phyloP scores from a whole-genome alignment of 2,329 filamentous ascomycete species.

The Myrmaecium sp. region DNA sequence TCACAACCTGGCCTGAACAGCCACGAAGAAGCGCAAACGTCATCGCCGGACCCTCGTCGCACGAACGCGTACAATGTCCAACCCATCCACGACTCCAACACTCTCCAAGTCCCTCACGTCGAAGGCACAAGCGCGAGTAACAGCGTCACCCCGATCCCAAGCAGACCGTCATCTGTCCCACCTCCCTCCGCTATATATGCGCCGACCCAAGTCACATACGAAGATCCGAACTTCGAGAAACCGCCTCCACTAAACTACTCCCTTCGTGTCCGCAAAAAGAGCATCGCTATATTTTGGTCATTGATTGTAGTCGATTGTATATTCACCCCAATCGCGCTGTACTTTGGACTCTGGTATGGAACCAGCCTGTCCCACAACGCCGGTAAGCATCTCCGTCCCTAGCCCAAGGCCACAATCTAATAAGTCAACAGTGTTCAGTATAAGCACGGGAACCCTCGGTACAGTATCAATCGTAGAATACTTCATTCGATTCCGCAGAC shows the following conservation, averaged over 20 bases:
- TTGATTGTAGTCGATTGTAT: conserved; percentile 42
- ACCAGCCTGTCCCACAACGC: conserved; percentile 33
- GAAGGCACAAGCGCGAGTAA: not conserved
- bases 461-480: conserved; percentile 38
- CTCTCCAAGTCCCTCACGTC: not conserved
- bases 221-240: conserved; percentile 21
- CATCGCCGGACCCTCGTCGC: not conserved
- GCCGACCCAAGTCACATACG: conserved; percentile 23
- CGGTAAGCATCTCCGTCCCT: conserved; percentile 6
- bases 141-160: not conserved
- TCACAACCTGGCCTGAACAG: too few relatives aligned
- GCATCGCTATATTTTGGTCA: conserved; percentile 41
- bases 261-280: conserved; percentile 34
- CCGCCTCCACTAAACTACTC: conserved; percentile 40
- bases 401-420: not conserved
- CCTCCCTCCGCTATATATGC: conserved; percentile 17
- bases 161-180: conserved; percentile 10
- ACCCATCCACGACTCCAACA: not conserved
- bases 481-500: conserved; percentile 29
- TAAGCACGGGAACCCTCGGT: conserved; percentile 36
- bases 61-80: not conserved
- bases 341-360: conserved; percentile 44
- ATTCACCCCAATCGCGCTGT: conserved; percentile 40
- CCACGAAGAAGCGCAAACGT: too few relatives aligned
- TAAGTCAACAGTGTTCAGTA: conserved; percentile 27